These are phyloP conservation scores for Crithidia mellificae DNA, from an alignment of 208 protist genomes.

Conservation along the genomic window DNA sequence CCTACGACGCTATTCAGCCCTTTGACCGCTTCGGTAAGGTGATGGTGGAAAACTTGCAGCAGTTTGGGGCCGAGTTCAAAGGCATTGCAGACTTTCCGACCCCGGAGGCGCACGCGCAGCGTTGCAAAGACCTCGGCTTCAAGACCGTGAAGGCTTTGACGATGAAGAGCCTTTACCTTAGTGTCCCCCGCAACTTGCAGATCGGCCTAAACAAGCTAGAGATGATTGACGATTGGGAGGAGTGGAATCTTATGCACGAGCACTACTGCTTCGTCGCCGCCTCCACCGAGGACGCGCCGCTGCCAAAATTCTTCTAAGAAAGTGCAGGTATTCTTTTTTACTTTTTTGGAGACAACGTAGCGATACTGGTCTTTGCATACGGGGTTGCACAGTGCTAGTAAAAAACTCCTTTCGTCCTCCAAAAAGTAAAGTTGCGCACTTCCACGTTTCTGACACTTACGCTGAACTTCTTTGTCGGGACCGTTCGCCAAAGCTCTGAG, in stretches of 20 bases:
- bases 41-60: slow-evolving; percentile 82
- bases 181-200: slow-evolving; percentile 66
- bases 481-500: not conserved
- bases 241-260: slow-evolving; percentile 92
- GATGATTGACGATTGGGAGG: slow-evolving; percentile 93
- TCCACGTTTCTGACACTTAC: no score
- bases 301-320: slow-evolving; percentile 56
- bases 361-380: no score
- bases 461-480: not conserved
- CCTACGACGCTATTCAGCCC: slow-evolving; percentile 87
- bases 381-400: no score
- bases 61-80: slow-evolving; percentile 62
- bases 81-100: slow-evolving; percentile 80
- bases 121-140: slow-evolving; percentile 73
- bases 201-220: slow-evolving; percentile 79
- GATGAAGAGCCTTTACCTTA: slow-evolving; percentile 82
- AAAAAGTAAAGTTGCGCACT: no score
- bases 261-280: slow-evolving; percentile 90
- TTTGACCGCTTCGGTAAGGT: slow-evolving; percentile 87
- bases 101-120: slow-evolving; percentile 63
- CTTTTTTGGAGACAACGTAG: no score
- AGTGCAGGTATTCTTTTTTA: no score
- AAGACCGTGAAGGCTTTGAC: slow-evolving; percentile 56
- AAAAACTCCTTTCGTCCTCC: no score
- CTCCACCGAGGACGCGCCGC: slow-evolving; percentile 37